Conservation (phyloP, 768 basidiomycete genomes). For the Pisolithus tinctorius region DNA sequence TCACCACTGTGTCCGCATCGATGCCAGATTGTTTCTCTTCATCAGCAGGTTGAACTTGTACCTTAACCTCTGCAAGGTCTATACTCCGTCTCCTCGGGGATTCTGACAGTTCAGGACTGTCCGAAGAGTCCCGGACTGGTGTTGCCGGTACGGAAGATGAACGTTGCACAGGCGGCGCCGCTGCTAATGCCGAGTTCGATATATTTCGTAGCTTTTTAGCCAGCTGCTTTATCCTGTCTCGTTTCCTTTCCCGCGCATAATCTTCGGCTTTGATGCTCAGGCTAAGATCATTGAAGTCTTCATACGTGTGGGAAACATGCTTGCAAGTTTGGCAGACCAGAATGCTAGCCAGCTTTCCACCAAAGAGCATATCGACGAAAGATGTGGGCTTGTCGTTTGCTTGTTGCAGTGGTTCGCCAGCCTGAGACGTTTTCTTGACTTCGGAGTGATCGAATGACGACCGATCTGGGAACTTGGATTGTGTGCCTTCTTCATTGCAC, state of each 20-base stretch:
- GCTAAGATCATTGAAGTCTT: constrained; percentile 93
- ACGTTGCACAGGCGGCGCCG: constrained; percentile 33
- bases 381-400: constrained; percentile 51
- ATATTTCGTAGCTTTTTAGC: constrained; percentile 55
- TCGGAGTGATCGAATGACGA: background rate
- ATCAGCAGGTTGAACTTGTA: constrained; percentile 10
- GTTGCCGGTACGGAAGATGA: constrained; percentile 54
- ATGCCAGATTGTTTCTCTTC: constrained; percentile 1
- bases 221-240: constrained; percentile 69
- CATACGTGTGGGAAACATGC: constrained; percentile 83
- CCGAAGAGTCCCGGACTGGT: constrained; percentile 27
- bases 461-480: background rate
- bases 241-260: constrained; percentile 63
- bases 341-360: constrained; percentile 82
- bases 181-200: constrained; percentile 22
- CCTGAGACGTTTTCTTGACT: background rate
- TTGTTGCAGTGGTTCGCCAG: constrained; percentile 5
- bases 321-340: constrained; percentile 95
- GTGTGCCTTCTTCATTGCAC: background rate
- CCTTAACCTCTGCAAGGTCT: constrained; percentile 30
- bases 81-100: constrained; percentile 26
- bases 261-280: constrained; percentile 83
- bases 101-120: constrained; percentile 20
- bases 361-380: constrained; percentile 87
- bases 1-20: constrained; percentile 1